phyloP scores from a whole-genome alignment of 192 early-diverging fungal genomes.

The Diversispora epigaea region DNA sequence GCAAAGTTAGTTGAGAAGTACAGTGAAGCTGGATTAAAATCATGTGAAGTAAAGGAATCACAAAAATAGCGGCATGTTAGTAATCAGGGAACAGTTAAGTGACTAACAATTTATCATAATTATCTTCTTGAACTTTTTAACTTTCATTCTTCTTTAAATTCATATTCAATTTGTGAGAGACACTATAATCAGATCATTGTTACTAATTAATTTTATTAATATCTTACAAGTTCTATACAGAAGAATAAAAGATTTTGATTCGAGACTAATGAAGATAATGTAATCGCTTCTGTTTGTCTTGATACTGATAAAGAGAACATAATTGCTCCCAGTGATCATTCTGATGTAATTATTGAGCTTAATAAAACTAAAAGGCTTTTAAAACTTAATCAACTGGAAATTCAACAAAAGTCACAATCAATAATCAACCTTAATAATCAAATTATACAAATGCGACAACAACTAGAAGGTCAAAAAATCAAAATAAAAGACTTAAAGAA shows the following conservation, averaged over 20 bases:
- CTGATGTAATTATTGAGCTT: neutral
- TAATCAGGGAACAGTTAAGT: neutral
- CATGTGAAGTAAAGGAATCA: conserved; percentile 1
- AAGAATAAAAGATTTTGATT: neutral
- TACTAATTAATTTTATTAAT: conserved; percentile 4
- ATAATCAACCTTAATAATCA: neutral
- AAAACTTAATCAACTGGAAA: neutral
- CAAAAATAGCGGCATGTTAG: conserved; percentile 21
- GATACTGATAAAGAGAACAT: neutral
- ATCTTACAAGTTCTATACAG: neutral
- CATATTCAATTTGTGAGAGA: conserved; percentile 2
- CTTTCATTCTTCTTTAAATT: neutral
- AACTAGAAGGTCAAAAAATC: neutral
- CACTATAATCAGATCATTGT: conserved; percentile 16
- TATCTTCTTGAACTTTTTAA: neutral
- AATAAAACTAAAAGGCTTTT: neutral
- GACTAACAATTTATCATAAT: neutral
- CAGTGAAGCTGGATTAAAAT: neutral
- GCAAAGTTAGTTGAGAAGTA: too few species aligned
- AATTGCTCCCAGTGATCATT: neutral
- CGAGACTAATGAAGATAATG: neutral
- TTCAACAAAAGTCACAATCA: neutral
- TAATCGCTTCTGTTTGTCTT: neutral
- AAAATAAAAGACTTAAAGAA: neutral
- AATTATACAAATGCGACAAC: neutral